Evolutionary conservation across 2,329 filamentous ascomycete genomes (phyloP).

Genomic region (Colletotrichum gigasporum): DNA sequence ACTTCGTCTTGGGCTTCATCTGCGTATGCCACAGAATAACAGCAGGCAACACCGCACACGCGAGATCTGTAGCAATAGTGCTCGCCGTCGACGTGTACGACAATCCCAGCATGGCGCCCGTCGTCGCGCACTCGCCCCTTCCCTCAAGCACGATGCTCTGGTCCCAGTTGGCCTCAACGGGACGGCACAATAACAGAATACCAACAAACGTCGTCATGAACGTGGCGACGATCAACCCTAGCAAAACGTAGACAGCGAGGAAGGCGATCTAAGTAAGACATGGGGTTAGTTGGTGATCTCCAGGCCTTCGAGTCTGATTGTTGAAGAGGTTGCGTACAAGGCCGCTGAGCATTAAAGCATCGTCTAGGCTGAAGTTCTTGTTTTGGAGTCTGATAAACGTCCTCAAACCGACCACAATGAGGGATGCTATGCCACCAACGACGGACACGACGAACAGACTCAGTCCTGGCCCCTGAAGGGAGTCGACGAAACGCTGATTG

Average conservation of each 20-base stretch:
- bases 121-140: slow-evolving; percentile 26
- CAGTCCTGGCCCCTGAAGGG: slow-evolving; percentile 26
- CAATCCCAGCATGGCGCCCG: slow-evolving; percentile 35
- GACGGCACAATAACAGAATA: slow-evolving; percentile 34
- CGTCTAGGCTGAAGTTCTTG: slow-evolving; percentile 25
- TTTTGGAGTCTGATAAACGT: slow-evolving; percentile 26
- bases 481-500: slow-evolving; percentile 21
- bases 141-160: slow-evolving; percentile 40
- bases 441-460: slow-evolving; percentile 33
- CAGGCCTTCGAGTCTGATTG: too few species aligned
- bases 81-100: slow-evolving; percentile 41
- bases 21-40: slow-evolving; percentile 43
- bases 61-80: slow-evolving; percentile 44
- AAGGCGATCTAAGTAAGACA: slow-evolving; percentile 30
- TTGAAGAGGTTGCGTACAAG: slow-evolving; percentile 7
- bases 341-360: slow-evolving; percentile 32
- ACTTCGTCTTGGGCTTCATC: slow-evolving; percentile 37
- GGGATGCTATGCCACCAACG: slow-evolving; percentile 30
- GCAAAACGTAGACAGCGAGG: slow-evolving; percentile 31
- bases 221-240: slow-evolving; percentile 35
- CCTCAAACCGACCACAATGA: slow-evolving; percentile 32
- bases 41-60: slow-evolving; percentile 41
- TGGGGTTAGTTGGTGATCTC: not conserved
- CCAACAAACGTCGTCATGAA: slow-evolving; percentile 43
- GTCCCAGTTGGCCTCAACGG: slow-evolving; percentile 36